Conservation (phyloP, 2,329 filamentous ascomycete genomes). For the Pseudogymnoascus sp. region DNA sequence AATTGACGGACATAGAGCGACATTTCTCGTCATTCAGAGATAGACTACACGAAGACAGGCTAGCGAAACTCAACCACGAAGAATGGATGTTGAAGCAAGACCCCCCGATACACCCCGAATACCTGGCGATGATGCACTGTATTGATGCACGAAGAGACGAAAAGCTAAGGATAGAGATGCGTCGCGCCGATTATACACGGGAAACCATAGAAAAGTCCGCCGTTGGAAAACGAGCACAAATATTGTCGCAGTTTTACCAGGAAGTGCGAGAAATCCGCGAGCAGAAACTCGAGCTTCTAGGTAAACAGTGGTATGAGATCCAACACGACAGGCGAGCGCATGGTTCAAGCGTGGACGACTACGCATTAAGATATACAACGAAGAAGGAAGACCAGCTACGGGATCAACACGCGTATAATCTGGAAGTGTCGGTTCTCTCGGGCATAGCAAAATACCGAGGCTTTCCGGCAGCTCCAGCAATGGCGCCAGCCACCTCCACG, state of each 20-base stretch:
- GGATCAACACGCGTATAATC: conserved; percentile 87
- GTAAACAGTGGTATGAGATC: conserved; percentile 86
- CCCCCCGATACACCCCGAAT: conserved; percentile 78
- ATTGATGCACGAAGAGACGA: conserved; percentile 76
- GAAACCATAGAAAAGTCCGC: conserved; percentile 66
- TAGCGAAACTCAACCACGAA: conserved; percentile 70
- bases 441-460: conserved; percentile 92
- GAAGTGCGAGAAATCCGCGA: conserved; percentile 77
- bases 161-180: conserved; percentile 53
- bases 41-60: conserved; percentile 81
- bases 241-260: conserved; percentile 88
- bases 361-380: conserved; percentile 71
- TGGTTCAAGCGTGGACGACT: conserved; percentile 74
- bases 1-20: conserved; percentile 73
- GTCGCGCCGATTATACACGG: conserved; percentile 62
- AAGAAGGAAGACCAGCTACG: conserved; percentile 69
- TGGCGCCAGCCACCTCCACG: conserved; percentile 61
- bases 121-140: conserved; percentile 81
- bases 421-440: conserved; percentile 84
- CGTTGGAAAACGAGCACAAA: conserved; percentile 74
- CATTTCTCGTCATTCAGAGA: conserved; percentile 84
- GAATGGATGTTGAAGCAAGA: conserved; percentile 54
- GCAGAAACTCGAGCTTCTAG: conserved; percentile 68
- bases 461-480: conserved; percentile 88
- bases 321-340: conserved; percentile 78